Base-by-base conservation (phyloP, 495 filamentous ascomycete species). In the Podospora conica region DNA sequence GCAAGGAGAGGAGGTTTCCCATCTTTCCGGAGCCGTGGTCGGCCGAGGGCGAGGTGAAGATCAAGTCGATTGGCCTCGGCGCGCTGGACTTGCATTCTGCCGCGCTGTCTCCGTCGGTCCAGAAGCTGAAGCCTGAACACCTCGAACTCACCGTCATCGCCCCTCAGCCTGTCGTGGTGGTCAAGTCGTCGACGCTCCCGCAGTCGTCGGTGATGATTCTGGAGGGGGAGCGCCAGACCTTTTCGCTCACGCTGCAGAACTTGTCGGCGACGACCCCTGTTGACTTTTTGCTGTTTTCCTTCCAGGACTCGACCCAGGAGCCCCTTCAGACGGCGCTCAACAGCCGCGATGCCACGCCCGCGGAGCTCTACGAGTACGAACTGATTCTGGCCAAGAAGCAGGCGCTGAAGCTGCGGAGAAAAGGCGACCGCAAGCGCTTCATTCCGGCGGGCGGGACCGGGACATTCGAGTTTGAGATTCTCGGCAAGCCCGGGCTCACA, bases 201-300 rank as follows among this genome's bases (percentile, higher is more conserved):
- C 93, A 97, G 72, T 90, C 90, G 18, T 92, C 94, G 29, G 79
- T 96, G 58, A 96, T 96, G 92, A 82, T 97, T 62, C 81, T 97
- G 15, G 93, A 96, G 77, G 93, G 93, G 15, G 93, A 98, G 75
- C 83, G 83, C 18, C 87, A 86, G 68, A 79, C 79, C 1, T 97
- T 98, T 67, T 87, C 83, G 2, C 84, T 96, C 53, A 95, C 91
- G 0, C 78, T 98, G 33, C 84, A 88, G 65, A 97, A 98, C 67
- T 77, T 85, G 12, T 96, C 93, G 1, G 65, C 73, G 8, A 82
- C 84, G 8, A 88, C 87, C 6, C 82, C 90, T 25, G 90, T 89
- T n/a, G 91, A 96, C 74, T 85, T 96, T 58, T 75, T 96, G 9
- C 81, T 93, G 22, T 90, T 97, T 65, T 92, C 91, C 0, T 96